phyloP scores from a whole-genome alignment of 2,329 filamentous ascomycete genomes.

The Penicillium sp. region DNA sequence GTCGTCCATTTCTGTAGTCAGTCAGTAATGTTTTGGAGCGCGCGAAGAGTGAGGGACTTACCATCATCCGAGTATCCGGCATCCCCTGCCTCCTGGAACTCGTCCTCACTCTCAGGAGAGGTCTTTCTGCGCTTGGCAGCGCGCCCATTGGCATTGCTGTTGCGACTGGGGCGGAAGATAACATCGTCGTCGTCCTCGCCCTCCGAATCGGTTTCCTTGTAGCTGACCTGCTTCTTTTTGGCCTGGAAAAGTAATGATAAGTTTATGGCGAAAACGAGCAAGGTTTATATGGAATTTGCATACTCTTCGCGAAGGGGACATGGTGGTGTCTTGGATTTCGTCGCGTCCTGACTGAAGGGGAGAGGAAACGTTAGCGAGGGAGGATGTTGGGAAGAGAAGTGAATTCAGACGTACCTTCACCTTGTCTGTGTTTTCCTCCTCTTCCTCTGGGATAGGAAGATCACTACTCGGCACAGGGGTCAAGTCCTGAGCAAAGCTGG shows the following conservation, averaged over 20 bases:
- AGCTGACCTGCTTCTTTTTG: constrained; percentile 67
- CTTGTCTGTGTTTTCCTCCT: constrained; percentile 53
- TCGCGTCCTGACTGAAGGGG: constrained; percentile 51
- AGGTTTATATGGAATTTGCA: constrained; percentile 17
- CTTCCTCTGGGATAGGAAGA: constrained; percentile 70
- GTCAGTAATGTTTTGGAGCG: constrained; percentile 17
- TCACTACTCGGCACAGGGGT: constrained; percentile 86
- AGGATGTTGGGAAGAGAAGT: constrained; percentile 3
- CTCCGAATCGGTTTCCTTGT: constrained; percentile 84
- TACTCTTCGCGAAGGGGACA: constrained; percentile 84
- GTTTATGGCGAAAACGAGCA: background rate
- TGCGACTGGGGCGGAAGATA: constrained; percentile 65
- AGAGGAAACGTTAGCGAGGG: constrained; percentile 11
- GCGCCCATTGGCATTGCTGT: constrained; percentile 51
- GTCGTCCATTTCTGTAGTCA: constrained; percentile 73
- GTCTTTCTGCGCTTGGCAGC: constrained; percentile 65
- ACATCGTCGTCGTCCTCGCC: constrained; percentile 72
- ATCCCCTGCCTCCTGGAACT: constrained; percentile 67
- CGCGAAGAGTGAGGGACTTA: constrained; percentile 39
- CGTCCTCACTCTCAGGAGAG: constrained; percentile 71
- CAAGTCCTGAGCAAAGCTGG: constrained; percentile 55
- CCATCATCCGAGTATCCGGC: constrained; percentile 56
- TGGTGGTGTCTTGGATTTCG: constrained; percentile 52
- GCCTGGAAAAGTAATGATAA: constrained; percentile 47
- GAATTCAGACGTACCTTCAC: constrained; percentile 39